These are phyloP conservation scores for Strobilomyces confusus DNA, from an alignment of 768 basidiomycete species.

Conservation along the genomic window DNA sequence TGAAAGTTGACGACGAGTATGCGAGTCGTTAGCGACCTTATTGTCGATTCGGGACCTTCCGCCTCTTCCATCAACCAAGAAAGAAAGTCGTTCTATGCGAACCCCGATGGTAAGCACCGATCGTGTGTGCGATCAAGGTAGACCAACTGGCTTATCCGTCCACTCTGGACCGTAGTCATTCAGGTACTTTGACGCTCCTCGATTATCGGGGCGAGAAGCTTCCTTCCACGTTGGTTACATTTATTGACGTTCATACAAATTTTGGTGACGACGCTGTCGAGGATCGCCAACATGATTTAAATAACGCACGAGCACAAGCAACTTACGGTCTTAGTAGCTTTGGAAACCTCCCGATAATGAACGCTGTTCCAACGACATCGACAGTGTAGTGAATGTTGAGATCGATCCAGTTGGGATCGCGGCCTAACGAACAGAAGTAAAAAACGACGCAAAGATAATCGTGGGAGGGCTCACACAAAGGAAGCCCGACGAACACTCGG, in stretches of 20 bases:
- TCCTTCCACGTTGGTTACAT: not conserved
- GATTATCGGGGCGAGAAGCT: not conserved
- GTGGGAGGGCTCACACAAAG: not conserved
- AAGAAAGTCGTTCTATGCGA: not conserved
- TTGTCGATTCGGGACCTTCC: conserved; percentile 10
- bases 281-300: not conserved
- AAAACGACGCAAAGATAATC: not conserved
- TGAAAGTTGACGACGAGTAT: not conserved
- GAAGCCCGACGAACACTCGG: not conserved
- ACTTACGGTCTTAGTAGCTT: not conserved
- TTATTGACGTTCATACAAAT: not conserved
- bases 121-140: not conserved
- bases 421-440: not conserved
- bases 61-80: not conserved
- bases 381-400: not conserved
- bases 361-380: not conserved
- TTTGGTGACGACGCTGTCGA: not conserved
- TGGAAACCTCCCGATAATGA: not conserved
- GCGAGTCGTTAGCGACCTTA: conserved; percentile 20
- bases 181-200: not conserved
- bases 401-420: not conserved
- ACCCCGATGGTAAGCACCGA: not conserved
- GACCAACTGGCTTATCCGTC: not conserved
- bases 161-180: not conserved
- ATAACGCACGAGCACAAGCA: no score